Percentiles rank a stretch among this genome's conserved stretches.
phyloP scores from a whole-genome alignment of 2,329 filamentous ascomycete species.

The Cephalotrichum gorgonifer region DNA sequence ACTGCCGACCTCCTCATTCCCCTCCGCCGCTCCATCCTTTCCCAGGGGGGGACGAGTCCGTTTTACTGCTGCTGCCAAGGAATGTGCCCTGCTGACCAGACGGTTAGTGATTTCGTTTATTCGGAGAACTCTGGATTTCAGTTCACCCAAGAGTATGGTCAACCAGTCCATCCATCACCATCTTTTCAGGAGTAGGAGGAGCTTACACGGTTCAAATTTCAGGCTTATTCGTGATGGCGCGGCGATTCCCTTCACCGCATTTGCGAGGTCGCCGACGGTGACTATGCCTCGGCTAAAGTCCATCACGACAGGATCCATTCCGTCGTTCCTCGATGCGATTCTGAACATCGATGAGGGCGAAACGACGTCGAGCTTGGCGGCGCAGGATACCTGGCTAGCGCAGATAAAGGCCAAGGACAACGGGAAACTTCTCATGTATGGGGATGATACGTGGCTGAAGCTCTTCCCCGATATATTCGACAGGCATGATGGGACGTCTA shows the following conservation, averaged over 20 bases:
- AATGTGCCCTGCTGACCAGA: slow-evolving; percentile 14
- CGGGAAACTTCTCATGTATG: slow-evolving; percentile 85
- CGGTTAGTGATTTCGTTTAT: slow-evolving; percentile 80
- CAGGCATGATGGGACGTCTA: slow-evolving; percentile 83
- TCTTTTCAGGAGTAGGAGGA: neutral
- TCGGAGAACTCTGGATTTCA: slow-evolving; percentile 67
- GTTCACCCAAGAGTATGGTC: slow-evolving; percentile 71
- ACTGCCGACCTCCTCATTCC: no score
- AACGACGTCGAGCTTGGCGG: slow-evolving; percentile 74
- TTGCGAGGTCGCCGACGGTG: slow-evolving; percentile 93
- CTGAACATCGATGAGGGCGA: slow-evolving; percentile 94
- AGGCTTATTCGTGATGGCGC: slow-evolving; percentile 76
- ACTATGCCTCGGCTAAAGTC: slow-evolving; percentile 98
- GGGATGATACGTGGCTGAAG: slow-evolving; percentile 97
- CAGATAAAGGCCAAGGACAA: slow-evolving; percentile 68
- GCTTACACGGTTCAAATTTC: slow-evolving; percentile 3
- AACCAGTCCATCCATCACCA: neutral
- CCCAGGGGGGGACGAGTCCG: no score
- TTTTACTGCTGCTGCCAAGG: no score
- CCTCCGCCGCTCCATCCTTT: no score
- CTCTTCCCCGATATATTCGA: slow-evolving; percentile 85
- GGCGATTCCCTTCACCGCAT: slow-evolving; percentile 87
- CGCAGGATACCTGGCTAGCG: slow-evolving; percentile 91
- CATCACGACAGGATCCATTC: slow-evolving; percentile 95
- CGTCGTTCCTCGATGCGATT: slow-evolving; percentile 93